Base-by-base conservation (phyloP, 192 early-diverging fungal species). In the Obelidium mucronatum region DNA sequence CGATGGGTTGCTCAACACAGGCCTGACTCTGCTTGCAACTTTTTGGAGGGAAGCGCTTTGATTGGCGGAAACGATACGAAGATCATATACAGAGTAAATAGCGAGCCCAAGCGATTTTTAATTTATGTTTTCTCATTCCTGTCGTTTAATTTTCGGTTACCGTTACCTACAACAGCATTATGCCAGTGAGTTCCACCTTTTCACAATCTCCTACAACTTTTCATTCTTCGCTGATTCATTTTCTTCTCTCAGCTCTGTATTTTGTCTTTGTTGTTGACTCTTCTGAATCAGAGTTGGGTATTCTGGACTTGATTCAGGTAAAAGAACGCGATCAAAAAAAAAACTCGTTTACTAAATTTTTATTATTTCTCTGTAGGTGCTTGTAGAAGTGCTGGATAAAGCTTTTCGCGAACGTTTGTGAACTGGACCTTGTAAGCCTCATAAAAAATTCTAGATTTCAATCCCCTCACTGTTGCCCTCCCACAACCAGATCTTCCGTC, bases 261-360 rank as follows among this genome's bases (percentile, higher is more conserved):
- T 98, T 99, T 90, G 94, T 95, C 3, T 98, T 99, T 85, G 93
- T 99, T 0, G 96, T 96, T 0, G 97, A 99, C 79, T 90, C 92
- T 35, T 94, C 94, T 17, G 97, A 99, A 80, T 96, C 95, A 73
- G 96, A 99, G 73, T 87, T 99, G 28, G 97, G 86, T 3, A 97
- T 98, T 56, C 75, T 97, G 70, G 97, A 99, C 73, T 79, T 99
- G 52, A 99, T 99, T 59, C 96, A 98, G 80, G 94, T 92, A n/a
- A n/a, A n/a, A n/a, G n/a, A n/a, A n/a, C n/a, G n/a, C n/a, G 61
- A 67, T 39, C 11, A 67, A 24, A 53, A 55, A 53, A 53, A 53
- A 48, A 11, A 11, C 17, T 55, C 11, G 66, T 51, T 60, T 52
- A 15, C 13, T 52, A 15, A 15, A 15, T n/a, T 52, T 52, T 52